Conservation (phyloP, 2,329 filamentous ascomycete genomes). For the Penicillium sp. region DNA sequence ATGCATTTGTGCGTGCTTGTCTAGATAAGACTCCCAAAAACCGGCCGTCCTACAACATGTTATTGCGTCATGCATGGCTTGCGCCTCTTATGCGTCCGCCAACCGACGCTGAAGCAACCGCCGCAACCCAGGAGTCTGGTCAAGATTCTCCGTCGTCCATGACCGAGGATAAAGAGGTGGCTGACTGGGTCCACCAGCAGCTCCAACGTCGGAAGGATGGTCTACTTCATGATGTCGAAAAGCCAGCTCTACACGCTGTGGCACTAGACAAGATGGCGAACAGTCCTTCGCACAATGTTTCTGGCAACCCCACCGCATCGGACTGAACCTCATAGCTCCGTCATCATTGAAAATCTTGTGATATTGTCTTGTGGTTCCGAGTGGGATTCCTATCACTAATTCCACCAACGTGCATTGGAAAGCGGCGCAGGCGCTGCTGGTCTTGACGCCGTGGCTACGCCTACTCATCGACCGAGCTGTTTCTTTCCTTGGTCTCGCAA, state of each 20-base stretch:
- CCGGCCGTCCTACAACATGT: constrained; percentile 89
- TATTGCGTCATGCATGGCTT: constrained; percentile 90
- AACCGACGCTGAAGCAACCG: constrained; percentile 65
- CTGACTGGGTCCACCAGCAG: constrained; percentile 77
- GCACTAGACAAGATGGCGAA: constrained; percentile 72
- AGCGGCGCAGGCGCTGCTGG: constrained; percentile 26
- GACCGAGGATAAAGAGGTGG: constrained; percentile 79
- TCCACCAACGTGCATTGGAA: constrained; percentile 5
- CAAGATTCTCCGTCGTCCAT: constrained; percentile 41
- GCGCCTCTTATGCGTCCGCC: constrained; percentile 73
- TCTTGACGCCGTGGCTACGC: constrained; percentile 2
- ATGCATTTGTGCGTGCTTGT: constrained; percentile 85
- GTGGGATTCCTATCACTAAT: background rate
- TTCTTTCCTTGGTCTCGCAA: background rate
- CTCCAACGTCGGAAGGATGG: constrained; percentile 69
- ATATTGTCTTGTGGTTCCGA: background rate
- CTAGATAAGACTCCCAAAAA: constrained; percentile 90
- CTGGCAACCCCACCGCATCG: constrained; percentile 13
- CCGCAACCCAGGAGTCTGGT: constrained; percentile 33
- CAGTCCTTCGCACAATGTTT: constrained; percentile 40
- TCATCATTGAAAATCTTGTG: constrained; percentile 6
- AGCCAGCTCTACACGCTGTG: constrained; percentile 85
- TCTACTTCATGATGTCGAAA: constrained; percentile 58
- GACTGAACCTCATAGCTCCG: constrained; percentile 10
- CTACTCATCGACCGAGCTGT: background rate